Percentiles rank a stretch among this genome's conserved stretches.
phyloP scores from a whole-genome alignment of 768 basidiomycete species.

The Kockovaella imperatae region DNA sequence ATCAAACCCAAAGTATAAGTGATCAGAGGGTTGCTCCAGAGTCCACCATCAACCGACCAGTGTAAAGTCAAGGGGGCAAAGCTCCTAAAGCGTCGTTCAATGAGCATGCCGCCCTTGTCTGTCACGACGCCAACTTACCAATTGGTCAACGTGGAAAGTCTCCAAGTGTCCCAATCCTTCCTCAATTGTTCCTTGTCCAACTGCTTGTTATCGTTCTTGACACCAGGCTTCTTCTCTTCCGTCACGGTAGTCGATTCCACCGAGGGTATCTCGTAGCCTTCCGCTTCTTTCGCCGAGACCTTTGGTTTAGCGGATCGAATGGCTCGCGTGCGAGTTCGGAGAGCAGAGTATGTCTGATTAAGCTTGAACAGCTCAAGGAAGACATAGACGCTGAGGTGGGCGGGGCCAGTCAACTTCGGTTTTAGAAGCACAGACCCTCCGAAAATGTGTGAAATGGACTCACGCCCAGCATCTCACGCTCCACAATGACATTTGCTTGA shows the following conservation, averaged over 20 bases:
- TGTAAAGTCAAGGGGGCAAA: slow-evolving; percentile 43
- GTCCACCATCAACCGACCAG: slow-evolving; percentile 37
- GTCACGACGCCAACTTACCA: slow-evolving; percentile 9
- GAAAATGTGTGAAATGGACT: slow-evolving; percentile 5
- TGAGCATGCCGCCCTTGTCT: neutral
- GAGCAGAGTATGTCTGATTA: slow-evolving; percentile 12
- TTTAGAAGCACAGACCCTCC: neutral
- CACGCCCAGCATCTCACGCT: slow-evolving; percentile 44
- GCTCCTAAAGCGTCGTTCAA: slow-evolving; percentile 13
- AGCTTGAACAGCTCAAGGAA: slow-evolving; percentile 32
- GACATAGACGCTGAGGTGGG: slow-evolving; percentile 26
- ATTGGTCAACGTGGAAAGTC: slow-evolving; percentile 22
- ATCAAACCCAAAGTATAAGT: slow-evolving; percentile 24
- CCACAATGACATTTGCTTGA: slow-evolving; percentile 26
- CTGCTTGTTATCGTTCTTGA: neutral
- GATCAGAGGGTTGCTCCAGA: slow-evolving; percentile 31
- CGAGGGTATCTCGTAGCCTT: slow-evolving; percentile 36
- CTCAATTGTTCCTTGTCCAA: slow-evolving; percentile 6
- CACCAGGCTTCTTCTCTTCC: neutral
- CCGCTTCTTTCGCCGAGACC: slow-evolving; percentile 20
- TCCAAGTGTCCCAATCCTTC: slow-evolving; percentile 27
- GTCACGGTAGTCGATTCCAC: neutral
- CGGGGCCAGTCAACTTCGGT: neutral
- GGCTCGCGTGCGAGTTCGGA: slow-evolving; percentile 15
- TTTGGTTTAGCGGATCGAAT: slow-evolving; percentile 15